phyloP scores from a whole-genome alignment of 441 rosid species.

The Populus hybrid region DNA sequence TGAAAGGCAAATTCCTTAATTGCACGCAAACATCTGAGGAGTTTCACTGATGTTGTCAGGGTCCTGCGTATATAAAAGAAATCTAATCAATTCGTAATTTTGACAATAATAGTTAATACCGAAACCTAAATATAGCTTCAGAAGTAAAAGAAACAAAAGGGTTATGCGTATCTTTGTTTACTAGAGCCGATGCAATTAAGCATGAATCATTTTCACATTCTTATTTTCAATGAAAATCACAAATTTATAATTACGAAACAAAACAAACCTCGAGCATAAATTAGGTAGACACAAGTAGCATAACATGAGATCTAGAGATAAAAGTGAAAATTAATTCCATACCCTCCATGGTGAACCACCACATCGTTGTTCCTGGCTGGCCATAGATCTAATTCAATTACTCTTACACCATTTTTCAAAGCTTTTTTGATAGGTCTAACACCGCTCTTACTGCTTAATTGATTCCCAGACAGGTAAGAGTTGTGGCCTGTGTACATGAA shows the following conservation, averaged over 20 bases:
- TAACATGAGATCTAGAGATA: background rate
- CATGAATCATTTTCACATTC: no score
- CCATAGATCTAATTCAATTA: constrained; percentile 86
- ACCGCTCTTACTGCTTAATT: constrained; percentile 67
- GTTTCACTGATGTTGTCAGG: constrained; percentile 56
- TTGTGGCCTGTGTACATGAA: constrained; percentile 85
- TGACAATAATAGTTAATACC: no score
- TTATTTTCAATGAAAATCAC: no score
- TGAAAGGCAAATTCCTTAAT: constrained; percentile 64
- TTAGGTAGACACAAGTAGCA: no score
- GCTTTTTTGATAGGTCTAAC: constrained; percentile 54
- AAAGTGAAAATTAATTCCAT: constrained; percentile 8
- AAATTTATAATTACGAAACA: background rate
- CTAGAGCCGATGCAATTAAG: no score
- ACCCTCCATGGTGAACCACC: constrained; percentile 75
- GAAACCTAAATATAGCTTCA: no score
- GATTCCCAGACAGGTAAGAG: constrained; percentile 84
- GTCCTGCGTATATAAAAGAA: constrained; percentile 39
- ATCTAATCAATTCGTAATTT: background rate
- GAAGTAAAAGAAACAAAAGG: no score
- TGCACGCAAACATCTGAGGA: constrained; percentile 52
- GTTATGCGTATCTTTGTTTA: no score
- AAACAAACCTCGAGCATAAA: background rate
- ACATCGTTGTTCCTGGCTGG: constrained; percentile 45
- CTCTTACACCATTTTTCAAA: constrained; percentile 58